phyloP scores from a whole-genome alignment of 1,284 basidiomycete species.

The Pseudozyma pruni region DNA sequence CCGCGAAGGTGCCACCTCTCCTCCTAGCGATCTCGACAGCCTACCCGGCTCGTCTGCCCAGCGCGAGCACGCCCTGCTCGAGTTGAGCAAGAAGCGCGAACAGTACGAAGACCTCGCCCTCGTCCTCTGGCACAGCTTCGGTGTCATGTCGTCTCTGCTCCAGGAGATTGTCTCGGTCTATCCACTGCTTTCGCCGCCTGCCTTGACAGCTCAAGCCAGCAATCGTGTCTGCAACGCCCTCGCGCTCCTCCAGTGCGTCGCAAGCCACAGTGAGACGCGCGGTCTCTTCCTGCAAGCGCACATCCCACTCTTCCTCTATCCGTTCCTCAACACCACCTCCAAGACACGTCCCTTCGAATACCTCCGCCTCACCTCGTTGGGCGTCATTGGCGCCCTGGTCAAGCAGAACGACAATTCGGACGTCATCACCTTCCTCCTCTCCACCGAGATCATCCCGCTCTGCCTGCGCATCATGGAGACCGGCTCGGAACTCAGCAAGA shows the following conservation, averaged over 20 bases:
- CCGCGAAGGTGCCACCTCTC: slow-evolving; percentile 14
- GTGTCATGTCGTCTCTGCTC: slow-evolving; percentile 97
- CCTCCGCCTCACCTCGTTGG: slow-evolving; percentile 93
- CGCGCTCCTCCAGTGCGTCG: slow-evolving; percentile 95
- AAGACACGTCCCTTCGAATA: slow-evolving; percentile 99
- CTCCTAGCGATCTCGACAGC: slow-evolving; percentile 34
- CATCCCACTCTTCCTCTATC: slow-evolving; percentile 98
- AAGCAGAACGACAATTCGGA: slow-evolving; percentile 96
- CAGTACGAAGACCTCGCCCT: slow-evolving; percentile 98
- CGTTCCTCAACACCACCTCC: slow-evolving; percentile 98
- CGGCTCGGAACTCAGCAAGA: slow-evolving; percentile 98
- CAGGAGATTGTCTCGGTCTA: slow-evolving; percentile 99
- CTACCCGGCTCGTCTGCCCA: slow-evolving; percentile 60
- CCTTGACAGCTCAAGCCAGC: slow-evolving; percentile 96
- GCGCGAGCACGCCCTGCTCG: slow-evolving; percentile 72
- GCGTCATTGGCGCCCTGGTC: slow-evolving; percentile 97
- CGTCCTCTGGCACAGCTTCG: slow-evolving; percentile 98
- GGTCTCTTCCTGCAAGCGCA: slow-evolving; percentile 75
- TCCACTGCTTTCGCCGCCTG: slow-evolving; percentile 92
- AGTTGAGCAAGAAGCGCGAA: slow-evolving; percentile 98
- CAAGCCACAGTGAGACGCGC: slow-evolving; percentile 65
- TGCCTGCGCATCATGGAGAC: slow-evolving; percentile 99
- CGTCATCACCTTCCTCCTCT: slow-evolving; percentile 98
- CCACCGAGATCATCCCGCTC: slow-evolving; percentile 98
- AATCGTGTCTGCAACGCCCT: slow-evolving; percentile 99